These are phyloP conservation scores for Ophiostoma novo-ulmi DNA, from an alignment of 2,329 filamentous ascomycete genomes.

Conservation along the genomic window DNA sequence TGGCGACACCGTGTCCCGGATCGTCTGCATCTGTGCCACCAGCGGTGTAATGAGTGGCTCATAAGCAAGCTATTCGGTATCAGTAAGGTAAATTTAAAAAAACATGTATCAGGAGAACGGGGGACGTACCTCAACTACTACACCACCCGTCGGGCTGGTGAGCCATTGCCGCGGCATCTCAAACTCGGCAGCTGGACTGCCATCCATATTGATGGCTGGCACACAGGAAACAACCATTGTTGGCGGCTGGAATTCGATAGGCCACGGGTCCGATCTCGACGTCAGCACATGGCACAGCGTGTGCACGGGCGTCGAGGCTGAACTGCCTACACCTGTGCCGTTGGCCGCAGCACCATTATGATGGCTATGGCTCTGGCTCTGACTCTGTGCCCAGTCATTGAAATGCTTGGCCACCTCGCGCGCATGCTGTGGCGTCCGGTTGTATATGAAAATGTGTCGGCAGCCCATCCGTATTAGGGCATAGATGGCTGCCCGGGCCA, in stretches of 20 bases:
- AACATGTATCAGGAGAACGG: neutral
- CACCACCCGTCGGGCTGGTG: conserved; percentile 44
- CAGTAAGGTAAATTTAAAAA: no score
- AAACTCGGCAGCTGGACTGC: conserved; percentile 60
- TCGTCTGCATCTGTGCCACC: conserved; percentile 57
- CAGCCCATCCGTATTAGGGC: conserved; percentile 69
- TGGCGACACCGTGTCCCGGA: conserved; percentile 45
- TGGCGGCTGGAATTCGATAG: conserved; percentile 54
- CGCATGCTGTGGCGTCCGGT: conserved; percentile 59
- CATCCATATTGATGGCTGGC: conserved; percentile 58
- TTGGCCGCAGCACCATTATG: conserved; percentile 10
- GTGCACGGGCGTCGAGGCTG: conserved; percentile 14
- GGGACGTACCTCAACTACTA: conserved; percentile 53
- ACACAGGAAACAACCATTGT: conserved; percentile 70
- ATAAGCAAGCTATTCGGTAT: conserved; percentile 51
- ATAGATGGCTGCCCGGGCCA: conserved; percentile 70
- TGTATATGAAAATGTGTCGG: conserved; percentile 66
- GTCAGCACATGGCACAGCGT: conserved; percentile 51
- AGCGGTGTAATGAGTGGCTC: conserved; percentile 65
- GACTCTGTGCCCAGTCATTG: conserved; percentile 46
- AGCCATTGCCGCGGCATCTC: conserved; percentile 63
- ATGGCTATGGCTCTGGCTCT: conserved; percentile 32
- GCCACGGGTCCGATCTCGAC: conserved; percentile 59
- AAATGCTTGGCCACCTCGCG: conserved; percentile 62
- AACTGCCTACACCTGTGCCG: neutral